Conservation (phyloP, 495 filamentous ascomycete species). For the Glarea lozoyensis region DNA sequence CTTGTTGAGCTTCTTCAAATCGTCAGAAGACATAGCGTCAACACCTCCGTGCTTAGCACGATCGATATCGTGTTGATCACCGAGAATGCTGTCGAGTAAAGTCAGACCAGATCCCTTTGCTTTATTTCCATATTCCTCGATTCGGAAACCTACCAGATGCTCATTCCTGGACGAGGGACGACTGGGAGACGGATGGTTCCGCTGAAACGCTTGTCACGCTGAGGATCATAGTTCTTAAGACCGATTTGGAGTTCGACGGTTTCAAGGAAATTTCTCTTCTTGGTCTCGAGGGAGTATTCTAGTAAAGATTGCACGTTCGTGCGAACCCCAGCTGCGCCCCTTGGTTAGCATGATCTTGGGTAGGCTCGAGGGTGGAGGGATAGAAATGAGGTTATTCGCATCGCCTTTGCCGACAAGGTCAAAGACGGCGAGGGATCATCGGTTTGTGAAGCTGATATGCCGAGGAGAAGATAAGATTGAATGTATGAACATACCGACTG, state of each 20-base stretch:
- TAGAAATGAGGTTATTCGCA: neutral
- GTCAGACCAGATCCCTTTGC: slow-evolving; percentile 12
- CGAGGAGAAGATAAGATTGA: neutral
- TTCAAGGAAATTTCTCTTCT: slow-evolving; percentile 99
- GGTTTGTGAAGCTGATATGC: too few relatives aligned
- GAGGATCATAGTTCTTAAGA: slow-evolving; percentile 99
- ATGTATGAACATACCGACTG: slow-evolving; percentile 61
- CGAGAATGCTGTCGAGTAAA: slow-evolving; percentile 59
- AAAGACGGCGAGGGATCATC: too few relatives aligned
- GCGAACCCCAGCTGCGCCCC: slow-evolving; percentile 97
- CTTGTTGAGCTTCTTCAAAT: slow-evolving; percentile 99
- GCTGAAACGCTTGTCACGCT: slow-evolving; percentile 99
- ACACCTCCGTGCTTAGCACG: slow-evolving; percentile 96
- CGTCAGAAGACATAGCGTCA: slow-evolving; percentile 94
- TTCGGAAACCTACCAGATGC: slow-evolving; percentile 61
- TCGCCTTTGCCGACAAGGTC: too few relatives aligned
- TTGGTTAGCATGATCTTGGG: slow-evolving; percentile 19
- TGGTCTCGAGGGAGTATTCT: slow-evolving; percentile 89
- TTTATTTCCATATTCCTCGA: slow-evolving; percentile 5
- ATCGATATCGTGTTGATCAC: slow-evolving; percentile 99
- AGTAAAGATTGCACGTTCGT: slow-evolving; percentile 82
- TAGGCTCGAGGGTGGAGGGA: neutral
- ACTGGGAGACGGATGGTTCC: slow-evolving; percentile 91
- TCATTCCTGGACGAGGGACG: slow-evolving; percentile 89
- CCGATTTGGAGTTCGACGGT: slow-evolving; percentile 95